These are phyloP conservation scores for Mortierella sp. DNA, from an alignment of 371 early-diverging fungal species.

Conservation along the genomic window DNA sequence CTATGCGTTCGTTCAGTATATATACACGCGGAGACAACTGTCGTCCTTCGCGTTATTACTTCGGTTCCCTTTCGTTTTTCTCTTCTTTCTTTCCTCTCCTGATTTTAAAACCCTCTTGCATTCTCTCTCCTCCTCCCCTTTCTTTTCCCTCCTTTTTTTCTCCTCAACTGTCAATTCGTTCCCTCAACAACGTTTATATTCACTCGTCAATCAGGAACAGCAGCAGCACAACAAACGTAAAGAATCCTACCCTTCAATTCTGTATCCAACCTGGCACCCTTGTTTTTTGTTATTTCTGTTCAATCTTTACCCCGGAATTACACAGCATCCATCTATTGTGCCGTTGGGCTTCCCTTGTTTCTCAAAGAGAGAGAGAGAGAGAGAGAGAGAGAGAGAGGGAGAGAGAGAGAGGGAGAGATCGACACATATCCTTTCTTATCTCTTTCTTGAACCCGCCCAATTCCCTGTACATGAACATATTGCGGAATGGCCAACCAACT, in stretches of 20 bases:
- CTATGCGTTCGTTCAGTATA: background rate
- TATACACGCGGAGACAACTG: background rate
- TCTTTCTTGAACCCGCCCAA: background rate
- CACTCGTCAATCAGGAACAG: background rate
- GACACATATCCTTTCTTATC: background rate
- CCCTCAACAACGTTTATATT: conserved; percentile 4
- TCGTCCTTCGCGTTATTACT: background rate
- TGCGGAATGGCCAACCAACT: background rate
- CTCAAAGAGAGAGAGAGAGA: background rate
- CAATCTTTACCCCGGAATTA: background rate
- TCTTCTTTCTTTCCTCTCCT: background rate
- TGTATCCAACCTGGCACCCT: background rate
- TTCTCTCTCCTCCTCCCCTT: conserved; percentile 1
- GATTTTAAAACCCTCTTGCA: conserved; percentile 15
- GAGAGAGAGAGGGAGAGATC: background rate
- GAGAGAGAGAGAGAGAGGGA: background rate
- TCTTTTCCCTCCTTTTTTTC: background rate
- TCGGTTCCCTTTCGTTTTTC: background rate
- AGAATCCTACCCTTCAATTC: background rate
- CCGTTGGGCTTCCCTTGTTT: background rate
- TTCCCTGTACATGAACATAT: background rate
- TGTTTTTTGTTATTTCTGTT: background rate
- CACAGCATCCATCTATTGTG: background rate
- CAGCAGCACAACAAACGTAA: background rate
- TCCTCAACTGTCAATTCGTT: conserved; percentile 20